These are phyloP conservation scores for Pichia sp. DNA, from an alignment of 1,139 yeast species.

Conservation along the genomic window DNA sequence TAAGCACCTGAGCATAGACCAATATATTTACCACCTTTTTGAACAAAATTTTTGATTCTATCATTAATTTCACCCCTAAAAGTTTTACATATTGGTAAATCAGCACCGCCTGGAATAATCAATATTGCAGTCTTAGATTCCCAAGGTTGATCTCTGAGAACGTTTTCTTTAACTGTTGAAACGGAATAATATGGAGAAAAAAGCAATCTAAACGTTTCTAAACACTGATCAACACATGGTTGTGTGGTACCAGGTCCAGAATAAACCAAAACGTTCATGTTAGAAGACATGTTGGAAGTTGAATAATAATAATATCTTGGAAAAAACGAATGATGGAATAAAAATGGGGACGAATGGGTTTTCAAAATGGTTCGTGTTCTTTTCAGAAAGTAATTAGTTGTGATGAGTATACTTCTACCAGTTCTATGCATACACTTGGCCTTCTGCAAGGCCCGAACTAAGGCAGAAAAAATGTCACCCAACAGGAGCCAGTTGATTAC, in stretches of 20 bases:
- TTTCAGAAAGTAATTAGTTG: no score
- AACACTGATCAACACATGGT: slow-evolving; percentile 78
- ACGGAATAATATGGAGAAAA: slow-evolving; percentile 92
- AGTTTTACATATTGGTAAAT: slow-evolving; percentile 64
- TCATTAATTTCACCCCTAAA: slow-evolving; percentile 66
- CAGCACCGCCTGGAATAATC: slow-evolving; percentile 97
- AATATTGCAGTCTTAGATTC: slow-evolving; percentile 65
- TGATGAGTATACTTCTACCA: background rate
- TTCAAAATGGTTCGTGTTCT: no score
- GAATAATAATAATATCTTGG: slow-evolving; percentile 1
- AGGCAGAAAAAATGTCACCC: no score
- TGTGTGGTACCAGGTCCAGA: slow-evolving; percentile 80
- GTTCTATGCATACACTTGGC: background rate
- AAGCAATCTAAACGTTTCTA: slow-evolving; percentile 65
- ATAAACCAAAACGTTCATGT: slow-evolving; percentile 76
- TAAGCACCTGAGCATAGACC: slow-evolving; percentile 99
- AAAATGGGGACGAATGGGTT: no score
- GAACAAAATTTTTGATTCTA: slow-evolving; percentile 57
- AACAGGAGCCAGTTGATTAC: no score
- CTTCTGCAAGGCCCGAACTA: no score
- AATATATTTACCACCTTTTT: slow-evolving; percentile 71
- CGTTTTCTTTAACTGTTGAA: slow-evolving; percentile 55
- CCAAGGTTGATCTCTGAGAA: slow-evolving; percentile 84
- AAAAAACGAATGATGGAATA: background rate
- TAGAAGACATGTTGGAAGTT: slow-evolving; percentile 4